These are phyloP conservation scores for Thermomyces lanuginosus DNA, from an alignment of 2,329 filamentous ascomycete species.

Conservation along the genomic window DNA sequence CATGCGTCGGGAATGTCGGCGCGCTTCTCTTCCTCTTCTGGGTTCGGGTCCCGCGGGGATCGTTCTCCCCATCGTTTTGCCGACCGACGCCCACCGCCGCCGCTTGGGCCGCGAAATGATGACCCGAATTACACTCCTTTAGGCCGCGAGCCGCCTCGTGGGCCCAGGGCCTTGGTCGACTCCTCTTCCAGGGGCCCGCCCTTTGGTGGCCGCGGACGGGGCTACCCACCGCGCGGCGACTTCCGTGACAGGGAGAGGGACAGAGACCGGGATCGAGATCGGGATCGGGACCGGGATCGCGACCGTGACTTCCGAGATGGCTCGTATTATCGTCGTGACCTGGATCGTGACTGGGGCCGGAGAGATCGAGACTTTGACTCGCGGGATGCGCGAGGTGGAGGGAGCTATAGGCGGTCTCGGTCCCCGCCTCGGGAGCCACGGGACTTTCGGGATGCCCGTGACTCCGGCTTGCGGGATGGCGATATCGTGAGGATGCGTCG, in stretches of 20 bases:
- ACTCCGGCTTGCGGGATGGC: slow-evolving; percentile 20
- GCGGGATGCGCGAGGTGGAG: slow-evolving; percentile 26
- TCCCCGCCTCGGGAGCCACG: slow-evolving; percentile 24
- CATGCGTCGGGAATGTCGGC: slow-evolving; percentile 35
- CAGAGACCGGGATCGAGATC: slow-evolving; percentile 21
- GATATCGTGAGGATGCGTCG: slow-evolving; percentile 26
- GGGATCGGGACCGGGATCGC: slow-evolving; percentile 21
- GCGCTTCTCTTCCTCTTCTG: slow-evolving; percentile 47
- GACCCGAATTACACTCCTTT: slow-evolving; percentile 40
- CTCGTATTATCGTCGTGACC: slow-evolving; percentile 24
- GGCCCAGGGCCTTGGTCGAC: slow-evolving; percentile 64
- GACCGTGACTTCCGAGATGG: slow-evolving; percentile 20
- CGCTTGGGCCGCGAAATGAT: slow-evolving; percentile 43
- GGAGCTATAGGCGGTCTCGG: slow-evolving; percentile 29
- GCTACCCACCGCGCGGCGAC: slow-evolving; percentile 43
- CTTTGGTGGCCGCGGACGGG: slow-evolving; percentile 39
- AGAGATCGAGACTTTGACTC: slow-evolving; percentile 32
- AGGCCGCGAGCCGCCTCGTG: slow-evolving; percentile 59
- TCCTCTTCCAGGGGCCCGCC: slow-evolving; percentile 37
- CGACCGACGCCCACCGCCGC: slow-evolving; percentile 54
- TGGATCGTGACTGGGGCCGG: slow-evolving; percentile 30
- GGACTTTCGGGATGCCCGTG: slow-evolving; percentile 26
- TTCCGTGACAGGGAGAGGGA: slow-evolving; percentile 37
- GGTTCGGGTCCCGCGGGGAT: slow-evolving; percentile 45
- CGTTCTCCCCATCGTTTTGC: slow-evolving; percentile 55